Evolutionary conservation across 2,329 filamentous ascomycete species (phyloP).

Genomic region (Colletotrichum sp.): DNA sequence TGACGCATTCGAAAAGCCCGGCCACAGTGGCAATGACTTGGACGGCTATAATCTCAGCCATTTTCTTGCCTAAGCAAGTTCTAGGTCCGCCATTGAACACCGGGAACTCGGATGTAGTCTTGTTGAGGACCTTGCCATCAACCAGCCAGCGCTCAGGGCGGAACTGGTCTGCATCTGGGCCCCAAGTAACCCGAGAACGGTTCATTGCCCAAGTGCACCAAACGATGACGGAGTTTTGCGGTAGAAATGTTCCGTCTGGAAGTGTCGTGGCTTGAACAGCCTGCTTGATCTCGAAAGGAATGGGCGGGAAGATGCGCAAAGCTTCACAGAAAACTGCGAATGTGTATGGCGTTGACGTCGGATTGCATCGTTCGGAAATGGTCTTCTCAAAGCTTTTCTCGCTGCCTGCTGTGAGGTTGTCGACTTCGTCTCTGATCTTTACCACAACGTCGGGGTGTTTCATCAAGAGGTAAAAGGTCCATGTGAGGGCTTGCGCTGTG

Average conservation of each 20-base stretch:
- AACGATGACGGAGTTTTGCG: conserved; percentile 57
- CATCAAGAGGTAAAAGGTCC: conserved; percentile 67
- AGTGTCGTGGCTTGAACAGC: conserved; percentile 55
- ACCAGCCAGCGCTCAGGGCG: conserved; percentile 61
- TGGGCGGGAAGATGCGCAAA: conserved; percentile 66
- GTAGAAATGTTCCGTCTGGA: conserved; percentile 65
- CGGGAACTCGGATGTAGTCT: conserved; percentile 61
- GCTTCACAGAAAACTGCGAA: conserved; percentile 67
- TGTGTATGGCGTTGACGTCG: conserved; percentile 56
- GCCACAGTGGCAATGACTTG: conserved; percentile 59
- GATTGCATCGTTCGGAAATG: conserved; percentile 36
- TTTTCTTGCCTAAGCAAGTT: conserved; percentile 65
- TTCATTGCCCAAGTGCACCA: conserved; percentile 72
- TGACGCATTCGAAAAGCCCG: conserved; percentile 54
- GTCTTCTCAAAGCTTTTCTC: conserved; percentile 23
- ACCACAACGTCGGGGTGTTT: conserved; percentile 45
- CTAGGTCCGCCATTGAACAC: conserved; percentile 71
- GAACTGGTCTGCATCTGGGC: conserved; percentile 59
- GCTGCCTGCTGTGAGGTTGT: conserved; percentile 10
- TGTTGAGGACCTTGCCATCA: conserved; percentile 42
- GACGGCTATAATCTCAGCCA: conserved; percentile 65
- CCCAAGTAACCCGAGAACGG: conserved; percentile 61
- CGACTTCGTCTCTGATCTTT: conserved; percentile 48
- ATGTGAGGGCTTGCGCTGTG: conserved; percentile 68
- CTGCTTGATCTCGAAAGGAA: conserved; percentile 72